A percentile compares a stretch with the other conserved stretches of the same genome.
These are phyloP conservation scores for Thielaviopsis populi DNA, from an alignment of 2,329 filamentous ascomycete genomes.

Conservation along the genomic window DNA sequence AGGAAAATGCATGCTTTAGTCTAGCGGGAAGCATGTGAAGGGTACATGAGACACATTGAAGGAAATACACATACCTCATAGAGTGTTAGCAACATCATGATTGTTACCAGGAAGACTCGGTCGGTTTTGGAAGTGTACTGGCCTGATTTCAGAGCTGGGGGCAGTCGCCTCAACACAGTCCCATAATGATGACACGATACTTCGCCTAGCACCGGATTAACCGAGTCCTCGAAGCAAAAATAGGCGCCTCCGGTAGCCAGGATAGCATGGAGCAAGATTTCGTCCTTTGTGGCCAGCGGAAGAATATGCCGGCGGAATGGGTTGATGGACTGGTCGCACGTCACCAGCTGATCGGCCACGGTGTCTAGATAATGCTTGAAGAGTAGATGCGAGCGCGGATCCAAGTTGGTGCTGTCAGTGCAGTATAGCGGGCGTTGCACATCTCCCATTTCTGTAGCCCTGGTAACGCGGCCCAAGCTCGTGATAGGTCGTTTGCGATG, in stretches of 20 bases:
- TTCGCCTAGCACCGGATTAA: slow-evolving; percentile 5
- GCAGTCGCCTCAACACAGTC: slow-evolving; percentile 7
- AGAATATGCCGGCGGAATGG: slow-evolving; percentile 9
- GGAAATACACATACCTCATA: slow-evolving; percentile 14
- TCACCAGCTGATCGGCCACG: slow-evolving; percentile 12
- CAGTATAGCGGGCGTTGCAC: not conserved
- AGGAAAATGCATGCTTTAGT: not conserved
- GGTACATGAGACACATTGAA: not conserved
- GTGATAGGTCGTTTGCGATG: not conserved
- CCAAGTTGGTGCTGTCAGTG: slow-evolving; percentile 4
- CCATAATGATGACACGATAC: slow-evolving; percentile 12
- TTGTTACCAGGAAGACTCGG: slow-evolving; percentile 10
- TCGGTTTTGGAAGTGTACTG: slow-evolving; percentile 2
- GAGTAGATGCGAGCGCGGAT: slow-evolving; percentile 13
- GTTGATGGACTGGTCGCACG: slow-evolving; percentile 7
- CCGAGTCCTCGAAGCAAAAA: slow-evolving; percentile 11
- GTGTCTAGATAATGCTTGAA: slow-evolving; percentile 15
- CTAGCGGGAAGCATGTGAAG: not conserved
- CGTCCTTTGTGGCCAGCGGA: slow-evolving; percentile 11
- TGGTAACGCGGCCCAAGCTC: not conserved
- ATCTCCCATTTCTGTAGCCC: not conserved
- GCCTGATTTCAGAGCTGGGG: slow-evolving; percentile 6
- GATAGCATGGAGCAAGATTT: slow-evolving; percentile 15
- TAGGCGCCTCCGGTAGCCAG: slow-evolving; percentile 14
- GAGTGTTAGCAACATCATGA: slow-evolving; percentile 13